A percentile compares a stretch with the other conserved stretches of the same genome.
These are phyloP conservation scores for Zygotorulaspora chibaensis DNA, from an alignment of 805 yeast genomes.

Conservation along the genomic window DNA sequence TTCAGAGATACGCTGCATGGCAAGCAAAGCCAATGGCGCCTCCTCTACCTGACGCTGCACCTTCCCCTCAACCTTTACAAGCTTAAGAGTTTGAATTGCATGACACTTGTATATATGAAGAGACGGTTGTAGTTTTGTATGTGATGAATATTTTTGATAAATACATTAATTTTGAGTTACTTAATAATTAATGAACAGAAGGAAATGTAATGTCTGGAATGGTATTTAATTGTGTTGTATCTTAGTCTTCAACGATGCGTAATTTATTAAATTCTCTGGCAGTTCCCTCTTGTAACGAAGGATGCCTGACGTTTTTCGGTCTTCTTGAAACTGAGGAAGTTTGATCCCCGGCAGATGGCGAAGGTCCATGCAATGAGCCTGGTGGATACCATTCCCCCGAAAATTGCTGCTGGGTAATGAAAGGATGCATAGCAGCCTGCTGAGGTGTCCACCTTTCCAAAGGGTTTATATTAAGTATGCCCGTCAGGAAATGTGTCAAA, in stretches of 20 bases:
- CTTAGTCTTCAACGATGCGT: constrained; percentile 17
- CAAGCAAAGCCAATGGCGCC: constrained; percentile 69
- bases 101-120: constrained; percentile 14
- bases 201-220: neutral
- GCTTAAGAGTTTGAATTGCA: constrained; percentile 22
- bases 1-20: constrained; percentile 85
- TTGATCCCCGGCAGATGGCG: constrained; percentile 1
- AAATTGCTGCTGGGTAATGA: constrained; percentile 61
- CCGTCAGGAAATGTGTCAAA: constrained; percentile 71
- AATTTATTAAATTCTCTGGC: constrained; percentile 21
- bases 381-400: constrained; percentile 54
- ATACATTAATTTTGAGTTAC: neutral
- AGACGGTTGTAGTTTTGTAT: neutral
- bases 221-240: too few relatives aligned
- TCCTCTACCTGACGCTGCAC: constrained; percentile 44
- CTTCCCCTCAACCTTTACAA: constrained; percentile 34
- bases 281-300: constrained; percentile 19
- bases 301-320: constrained; percentile 11
- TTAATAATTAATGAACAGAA: neutral
- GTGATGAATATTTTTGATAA: constrained; percentile 1
- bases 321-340: constrained; percentile 5
- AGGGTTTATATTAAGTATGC: constrained; percentile 80
- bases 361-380: constrained; percentile 27
- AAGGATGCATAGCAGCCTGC: constrained; percentile 89
- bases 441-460: constrained; percentile 96